A percentile compares a stretch with the other conserved stretches of the same genome.
Conservation (phyloP, 2,329 filamentous ascomycete species). For the Cordyceps tenuipes region DNA sequence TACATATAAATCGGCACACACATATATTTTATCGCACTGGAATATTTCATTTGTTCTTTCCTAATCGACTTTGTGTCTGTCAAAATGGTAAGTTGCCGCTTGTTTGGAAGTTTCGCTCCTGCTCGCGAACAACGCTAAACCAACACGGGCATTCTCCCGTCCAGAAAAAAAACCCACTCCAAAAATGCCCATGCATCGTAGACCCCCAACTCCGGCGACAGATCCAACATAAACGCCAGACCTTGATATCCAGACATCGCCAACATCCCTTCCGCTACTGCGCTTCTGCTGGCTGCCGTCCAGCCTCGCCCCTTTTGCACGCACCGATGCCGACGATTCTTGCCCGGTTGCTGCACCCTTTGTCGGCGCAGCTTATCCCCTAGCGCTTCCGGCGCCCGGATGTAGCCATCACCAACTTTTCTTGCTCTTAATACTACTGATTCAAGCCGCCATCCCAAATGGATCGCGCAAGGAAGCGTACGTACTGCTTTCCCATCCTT, state of each 20-base stretch:
- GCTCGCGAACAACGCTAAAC: constrained; percentile 7
- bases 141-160: constrained; percentile 7
- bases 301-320: constrained; percentile 20
- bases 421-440: constrained; percentile 24
- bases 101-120: not conserved
- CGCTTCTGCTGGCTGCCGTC: constrained; percentile 11
- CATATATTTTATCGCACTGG: too few species aligned
- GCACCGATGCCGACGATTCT: constrained; percentile 33
- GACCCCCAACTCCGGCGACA: not conserved
- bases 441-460: constrained; percentile 36
- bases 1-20: too few species aligned
- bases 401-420: constrained; percentile 33
- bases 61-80: too few species aligned
- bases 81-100: too few species aligned
- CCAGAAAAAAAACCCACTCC: constrained; percentile 9
- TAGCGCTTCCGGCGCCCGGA: constrained; percentile 37
- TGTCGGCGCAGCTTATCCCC: constrained; percentile 30
- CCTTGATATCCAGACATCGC: not conserved
- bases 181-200: constrained; percentile 3
- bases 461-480: constrained; percentile 59
- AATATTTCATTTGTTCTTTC: too few species aligned
- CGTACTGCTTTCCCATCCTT: constrained; percentile 17
- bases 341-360: constrained; percentile 25
- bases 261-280: not conserved
- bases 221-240: not conserved